These are phyloP conservation scores for Graphilbum fragrans DNA, from an alignment of 2,329 filamentous ascomycete genomes.

Conservation along the genomic window DNA sequence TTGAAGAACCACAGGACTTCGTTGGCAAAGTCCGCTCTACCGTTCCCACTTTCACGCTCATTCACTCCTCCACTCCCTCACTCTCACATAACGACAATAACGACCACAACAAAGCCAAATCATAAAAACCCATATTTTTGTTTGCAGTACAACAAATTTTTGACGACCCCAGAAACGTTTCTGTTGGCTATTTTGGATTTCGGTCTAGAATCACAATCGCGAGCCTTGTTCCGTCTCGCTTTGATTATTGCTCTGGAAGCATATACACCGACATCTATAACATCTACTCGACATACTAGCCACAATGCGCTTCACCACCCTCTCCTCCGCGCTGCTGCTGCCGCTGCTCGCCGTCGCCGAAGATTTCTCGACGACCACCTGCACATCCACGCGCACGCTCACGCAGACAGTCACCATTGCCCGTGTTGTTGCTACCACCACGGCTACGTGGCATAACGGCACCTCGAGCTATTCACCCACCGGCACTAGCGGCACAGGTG, in stretches of 20 bases:
- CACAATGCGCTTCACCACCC: constrained; percentile 29
- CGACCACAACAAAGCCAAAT: not conserved
- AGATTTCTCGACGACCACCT: constrained; percentile 31
- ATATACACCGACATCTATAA: not conserved
- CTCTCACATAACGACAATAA: not conserved
- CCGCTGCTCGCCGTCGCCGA: constrained; percentile 38
- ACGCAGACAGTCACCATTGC: constrained; percentile 30
- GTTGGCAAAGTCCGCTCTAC: constrained; percentile 44
- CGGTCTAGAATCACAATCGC: no score
- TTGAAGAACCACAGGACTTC: constrained; percentile 26
- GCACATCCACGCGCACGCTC: constrained; percentile 38
- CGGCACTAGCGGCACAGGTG: constrained; percentile 14
- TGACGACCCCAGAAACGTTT: not conserved
- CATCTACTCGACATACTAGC: no score
- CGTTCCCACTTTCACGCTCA: constrained; percentile 12
- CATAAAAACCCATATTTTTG: not conserved
- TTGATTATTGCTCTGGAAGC: constrained; percentile 2
- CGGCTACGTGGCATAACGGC: constrained; percentile 21
- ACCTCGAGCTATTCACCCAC: constrained; percentile 15
- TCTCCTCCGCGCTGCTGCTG: constrained; percentile 35
- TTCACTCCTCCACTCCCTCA: not conserved
- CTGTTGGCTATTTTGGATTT: no score
- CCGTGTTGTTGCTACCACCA: constrained; percentile 21
- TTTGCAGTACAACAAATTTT: not conserved
- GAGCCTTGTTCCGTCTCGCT: not conserved